These are phyloP conservation scores for Phytophthora ohioensis DNA, from an alignment of 352 stramenopile species.

Conservation along the genomic window DNA sequence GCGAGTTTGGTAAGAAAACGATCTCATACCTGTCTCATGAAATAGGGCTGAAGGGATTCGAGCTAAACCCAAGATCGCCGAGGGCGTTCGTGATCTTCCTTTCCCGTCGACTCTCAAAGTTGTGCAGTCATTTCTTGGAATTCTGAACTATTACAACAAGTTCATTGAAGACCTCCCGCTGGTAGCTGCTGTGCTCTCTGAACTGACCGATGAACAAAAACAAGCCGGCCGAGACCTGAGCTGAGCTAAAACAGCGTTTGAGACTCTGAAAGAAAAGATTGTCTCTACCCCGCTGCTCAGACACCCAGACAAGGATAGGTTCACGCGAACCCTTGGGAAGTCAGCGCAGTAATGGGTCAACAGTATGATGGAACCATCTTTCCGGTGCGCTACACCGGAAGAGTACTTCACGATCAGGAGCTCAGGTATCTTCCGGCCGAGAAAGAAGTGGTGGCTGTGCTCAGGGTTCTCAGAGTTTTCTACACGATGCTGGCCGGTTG, in stretches of 20 bases:
- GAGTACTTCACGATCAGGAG: constrained; percentile 11
- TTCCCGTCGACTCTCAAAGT: background rate
- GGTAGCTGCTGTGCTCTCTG: background rate
- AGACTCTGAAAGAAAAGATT: background rate
- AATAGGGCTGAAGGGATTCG: background rate
- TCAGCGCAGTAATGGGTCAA: background rate
- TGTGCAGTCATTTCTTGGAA: background rate
- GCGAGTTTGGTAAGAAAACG: background rate
- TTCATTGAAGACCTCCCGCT: background rate
- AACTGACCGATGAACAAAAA: background rate
- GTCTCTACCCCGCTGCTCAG: background rate
- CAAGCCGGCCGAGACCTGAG: background rate
- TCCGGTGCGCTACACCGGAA: constrained; percentile 7
- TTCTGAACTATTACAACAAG: background rate
- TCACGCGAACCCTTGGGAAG: constrained; percentile 2
- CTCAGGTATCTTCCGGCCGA: constrained; percentile 12
- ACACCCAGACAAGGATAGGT: background rate
- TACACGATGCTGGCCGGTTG: constrained; percentile 1
- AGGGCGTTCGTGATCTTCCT: background rate
- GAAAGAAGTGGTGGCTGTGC: constrained; percentile 11
- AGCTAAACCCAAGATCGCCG: background rate
- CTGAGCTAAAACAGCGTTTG: background rate
- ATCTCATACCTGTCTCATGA: background rate
- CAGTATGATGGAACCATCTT: background rate
- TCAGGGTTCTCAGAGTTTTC: constrained; percentile 9